Conservation (phyloP, 345 rosid species). For the Corymbia maculata region DNA sequence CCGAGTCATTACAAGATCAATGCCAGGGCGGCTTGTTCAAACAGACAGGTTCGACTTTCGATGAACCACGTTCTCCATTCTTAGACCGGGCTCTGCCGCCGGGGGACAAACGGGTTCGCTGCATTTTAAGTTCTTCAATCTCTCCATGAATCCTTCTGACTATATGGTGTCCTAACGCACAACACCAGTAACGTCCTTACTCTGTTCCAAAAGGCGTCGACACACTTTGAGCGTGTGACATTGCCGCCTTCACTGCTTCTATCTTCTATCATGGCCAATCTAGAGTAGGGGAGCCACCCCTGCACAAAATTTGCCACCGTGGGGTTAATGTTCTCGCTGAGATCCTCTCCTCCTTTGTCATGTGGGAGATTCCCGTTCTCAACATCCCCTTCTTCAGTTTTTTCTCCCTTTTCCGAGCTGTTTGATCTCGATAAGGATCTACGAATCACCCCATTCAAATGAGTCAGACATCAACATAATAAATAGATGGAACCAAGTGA, state of each 20-base stretch:
- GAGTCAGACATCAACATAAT: neutral
- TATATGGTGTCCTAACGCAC: constrained; percentile 14
- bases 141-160: neutral
- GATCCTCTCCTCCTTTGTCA: neutral
- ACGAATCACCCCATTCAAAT: neutral
- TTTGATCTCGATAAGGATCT: constrained; percentile 13
- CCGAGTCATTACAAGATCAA: neutral
- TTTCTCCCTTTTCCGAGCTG: neutral
- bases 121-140: neutral
- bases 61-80: neutral
- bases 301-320: constrained; percentile 8
- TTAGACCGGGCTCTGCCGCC: constrained; percentile 13
- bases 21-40: neutral
- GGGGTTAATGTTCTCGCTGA: neutral
- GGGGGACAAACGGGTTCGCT: neutral
- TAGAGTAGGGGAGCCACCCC: constrained; percentile 31
- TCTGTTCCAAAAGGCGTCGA: constrained; percentile 12
- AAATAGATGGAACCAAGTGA: neutral
- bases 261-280: constrained; percentile 11
- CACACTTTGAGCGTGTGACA: constrained; percentile 9
- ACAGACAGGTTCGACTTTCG: neutral
- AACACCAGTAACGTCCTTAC: constrained; percentile 31
- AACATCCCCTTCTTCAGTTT: constrained; percentile 5
- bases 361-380: constrained; percentile 9
- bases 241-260: constrained; percentile 1